Base-by-base conservation (phyloP, 2,329 filamentous ascomycete genomes). In the Chaetomium olivaceum region DNA sequence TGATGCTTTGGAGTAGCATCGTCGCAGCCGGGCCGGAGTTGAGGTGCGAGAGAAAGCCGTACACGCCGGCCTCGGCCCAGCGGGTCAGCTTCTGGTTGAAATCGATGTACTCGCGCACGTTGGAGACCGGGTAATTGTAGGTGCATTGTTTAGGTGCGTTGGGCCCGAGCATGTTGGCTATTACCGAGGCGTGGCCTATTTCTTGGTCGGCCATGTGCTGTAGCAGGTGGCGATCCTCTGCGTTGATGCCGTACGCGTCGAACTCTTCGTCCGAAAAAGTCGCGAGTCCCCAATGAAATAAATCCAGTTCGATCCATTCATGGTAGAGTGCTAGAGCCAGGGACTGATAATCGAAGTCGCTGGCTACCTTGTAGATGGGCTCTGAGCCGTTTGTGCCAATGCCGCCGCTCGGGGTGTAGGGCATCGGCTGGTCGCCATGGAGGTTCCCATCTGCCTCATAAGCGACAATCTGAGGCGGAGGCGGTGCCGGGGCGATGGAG, bases 31-130 rank as follows among this genome's bases (percentile, higher is more conserved):
- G 89, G 4, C 90, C 88, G 0, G 89, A 89, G 76, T 94, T 87
- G 56, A 95, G 82, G 73, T 95, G 91, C 59, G 87, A 84, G 68
- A 93, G 80, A 80, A 94, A 95, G 0, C 91, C 91, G 79, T 91
- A 93, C 1, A 93, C 91, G 56, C 91, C 90, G 12, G 89, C 85
- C 76, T 95, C 91, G 58, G 91, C 91, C 77, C 85, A 92, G 39
- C 91, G 88, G 1, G 92, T 95, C n/a, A 95, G 79, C 77, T 93
- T 93, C 78, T 94, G 91, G 77, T 86, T 89, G 79, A 95, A 95
- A 80, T 95, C 91, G 72, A 95, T 81, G 74, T 87, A 94, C 76
- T 95, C 91, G 62, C 83, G 85, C 0, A 94, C 87, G 36, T 86
- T 93, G 63, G 80, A 85, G 74, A 87, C 91, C 1, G 91, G 91